Percentiles rank a stretch among this genome's conserved stretches.
Conservation (phyloP, 2,329 filamentous ascomycete species). For the Drechslerella stenobrocha region DNA sequence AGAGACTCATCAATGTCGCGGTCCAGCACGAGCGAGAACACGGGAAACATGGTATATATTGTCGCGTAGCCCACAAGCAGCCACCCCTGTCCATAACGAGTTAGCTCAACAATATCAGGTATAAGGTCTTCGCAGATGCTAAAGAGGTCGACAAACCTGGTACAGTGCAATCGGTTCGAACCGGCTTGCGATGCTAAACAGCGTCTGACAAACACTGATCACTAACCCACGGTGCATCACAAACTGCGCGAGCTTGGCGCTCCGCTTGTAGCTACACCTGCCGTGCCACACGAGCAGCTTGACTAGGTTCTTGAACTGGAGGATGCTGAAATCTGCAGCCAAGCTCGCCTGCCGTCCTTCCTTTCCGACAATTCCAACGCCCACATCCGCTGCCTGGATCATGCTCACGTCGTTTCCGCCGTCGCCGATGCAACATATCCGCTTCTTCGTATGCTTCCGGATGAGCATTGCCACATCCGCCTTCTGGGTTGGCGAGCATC, state of each 20-base stretch:
- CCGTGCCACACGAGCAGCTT: conserved; percentile 99
- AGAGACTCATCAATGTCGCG: conserved; percentile 92
- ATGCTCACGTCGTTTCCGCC: conserved; percentile 98
- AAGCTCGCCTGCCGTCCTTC: conserved; percentile 93
- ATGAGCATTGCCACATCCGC: conserved; percentile 91
- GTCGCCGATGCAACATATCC: conserved; percentile 95
- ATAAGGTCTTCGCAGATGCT: conserved; percentile 61
- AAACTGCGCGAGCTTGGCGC: conserved; percentile 93
- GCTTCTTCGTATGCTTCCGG: conserved; percentile 86
- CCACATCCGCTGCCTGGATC: conserved; percentile 98
- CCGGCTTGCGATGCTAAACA: conserved; percentile 89
- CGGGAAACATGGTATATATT: conserved; percentile 88
- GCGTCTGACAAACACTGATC: conserved; percentile 92
- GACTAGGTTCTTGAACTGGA: conserved; percentile 90
- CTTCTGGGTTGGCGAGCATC: conserved; percentile 95
- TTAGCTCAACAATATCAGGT: too few species aligned
- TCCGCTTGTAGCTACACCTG: conserved; percentile 93
- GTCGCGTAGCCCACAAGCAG: conserved; percentile 95
- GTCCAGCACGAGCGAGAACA: conserved; percentile 91
- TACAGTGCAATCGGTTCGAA: conserved; percentile 95
- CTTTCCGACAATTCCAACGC: conserved; percentile 96
- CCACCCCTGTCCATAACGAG: too few species aligned
- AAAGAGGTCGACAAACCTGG: conserved; percentile 57
- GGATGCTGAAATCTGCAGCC: conserved; percentile 94
- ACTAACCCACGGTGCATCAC: conserved; percentile 97